Evolutionary conservation across 2,329 filamentous ascomycete species (phyloP).

Genomic region (Zymoseptoria brevis): DNA sequence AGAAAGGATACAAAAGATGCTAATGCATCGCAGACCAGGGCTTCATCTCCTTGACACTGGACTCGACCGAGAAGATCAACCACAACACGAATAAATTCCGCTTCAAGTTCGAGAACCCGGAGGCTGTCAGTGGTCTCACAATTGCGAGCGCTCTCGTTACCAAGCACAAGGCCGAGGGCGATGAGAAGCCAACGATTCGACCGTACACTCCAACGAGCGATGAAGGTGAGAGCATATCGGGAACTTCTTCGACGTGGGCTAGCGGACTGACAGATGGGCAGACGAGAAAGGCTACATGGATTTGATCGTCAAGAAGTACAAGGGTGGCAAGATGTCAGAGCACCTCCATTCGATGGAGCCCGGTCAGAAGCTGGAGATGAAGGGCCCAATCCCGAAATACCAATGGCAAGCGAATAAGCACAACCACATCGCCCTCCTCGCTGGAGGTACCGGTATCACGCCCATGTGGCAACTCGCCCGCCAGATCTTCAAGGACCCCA

Average conservation of each 20-base stretch:
- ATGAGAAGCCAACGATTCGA: slow-evolving; percentile 77
- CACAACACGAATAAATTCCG: slow-evolving; percentile 92
- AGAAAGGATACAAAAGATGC: neutral
- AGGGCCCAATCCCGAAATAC: slow-evolving; percentile 94
- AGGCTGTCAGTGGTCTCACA: slow-evolving; percentile 73
- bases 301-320: slow-evolving; percentile 86
- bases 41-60: slow-evolving; percentile 73
- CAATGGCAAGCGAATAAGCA: slow-evolving; percentile 87
- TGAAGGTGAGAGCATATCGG: slow-evolving; percentile 54
- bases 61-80: slow-evolving; percentile 71
- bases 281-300: slow-evolving; percentile 74
- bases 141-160: slow-evolving; percentile 82
- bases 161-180: slow-evolving; percentile 78
- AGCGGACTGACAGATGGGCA: slow-evolving; percentile 28
- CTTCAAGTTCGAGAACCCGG: slow-evolving; percentile 76
- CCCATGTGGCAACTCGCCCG: slow-evolving; percentile 95
- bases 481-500: slow-evolving; percentile 89
- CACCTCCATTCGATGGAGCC: slow-evolving; percentile 77
- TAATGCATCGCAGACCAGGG: slow-evolving; percentile 58
- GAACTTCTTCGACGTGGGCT: neutral
- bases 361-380: slow-evolving; percentile 79
- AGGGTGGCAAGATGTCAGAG: slow-evolving; percentile 80
- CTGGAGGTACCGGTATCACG: slow-evolving; percentile 94
- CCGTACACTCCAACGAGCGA: slow-evolving; percentile 91
- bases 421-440: slow-evolving; percentile 73